phyloP scores from a whole-genome alignment of 208 protist genomes.

The Balamuthia mandrillaris region DNA sequence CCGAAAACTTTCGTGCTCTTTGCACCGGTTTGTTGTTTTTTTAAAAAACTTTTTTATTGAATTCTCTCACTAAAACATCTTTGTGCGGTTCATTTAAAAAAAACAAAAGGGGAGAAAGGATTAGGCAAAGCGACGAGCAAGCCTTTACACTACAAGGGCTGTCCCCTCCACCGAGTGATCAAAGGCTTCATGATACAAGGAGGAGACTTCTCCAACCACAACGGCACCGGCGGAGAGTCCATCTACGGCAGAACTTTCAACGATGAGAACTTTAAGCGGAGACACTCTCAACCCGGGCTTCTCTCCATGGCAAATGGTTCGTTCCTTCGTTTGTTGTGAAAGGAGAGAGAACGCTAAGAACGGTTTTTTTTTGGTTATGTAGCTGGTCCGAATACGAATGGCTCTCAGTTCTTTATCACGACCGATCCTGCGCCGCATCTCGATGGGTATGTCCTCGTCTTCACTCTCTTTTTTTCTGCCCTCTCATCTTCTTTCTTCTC shows the following conservation, averaged over 20 bases:
- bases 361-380: no score
- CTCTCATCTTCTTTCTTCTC: not conserved
- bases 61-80: no score
- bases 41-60: no score
- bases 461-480: constrained; percentile 85
- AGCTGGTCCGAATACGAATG: constrained; percentile 68
- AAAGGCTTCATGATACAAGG: constrained; percentile 47
- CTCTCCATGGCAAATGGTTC: constrained; percentile 44
- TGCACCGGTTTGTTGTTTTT: no score
- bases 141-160: constrained; percentile 56
- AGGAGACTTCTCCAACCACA: constrained; percentile 60
- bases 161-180: constrained; percentile 62
- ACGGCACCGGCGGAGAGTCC: constrained; percentile 60
- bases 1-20: constrained; percentile 64
- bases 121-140: constrained; percentile 44
- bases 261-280: constrained; percentile 89
- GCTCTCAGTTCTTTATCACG: constrained; percentile 72
- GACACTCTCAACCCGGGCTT: constrained; percentile 75
- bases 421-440: constrained; percentile 32
- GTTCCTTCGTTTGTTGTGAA: not conserved
- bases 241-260: constrained; percentile 66
- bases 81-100: no score
- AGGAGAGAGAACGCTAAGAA: not conserved
- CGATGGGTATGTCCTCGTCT: constrained; percentile 75
- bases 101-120: constrained; percentile 72